Conservation (phyloP, 345 rosid species). For the Linum lewisii region DNA sequence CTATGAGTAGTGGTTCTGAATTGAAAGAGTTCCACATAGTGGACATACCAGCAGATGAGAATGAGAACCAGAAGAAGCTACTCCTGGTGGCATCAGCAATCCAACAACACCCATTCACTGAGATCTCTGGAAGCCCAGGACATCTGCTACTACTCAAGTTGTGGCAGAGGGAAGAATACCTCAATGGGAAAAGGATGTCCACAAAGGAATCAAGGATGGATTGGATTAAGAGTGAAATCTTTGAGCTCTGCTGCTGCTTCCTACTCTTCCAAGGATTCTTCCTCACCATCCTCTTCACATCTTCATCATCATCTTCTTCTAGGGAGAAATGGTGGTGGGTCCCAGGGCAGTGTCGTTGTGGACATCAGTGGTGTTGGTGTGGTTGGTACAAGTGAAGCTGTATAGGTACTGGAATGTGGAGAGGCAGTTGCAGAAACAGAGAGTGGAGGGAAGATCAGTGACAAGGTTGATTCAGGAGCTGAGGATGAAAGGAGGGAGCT, state of each 20-base stretch:
- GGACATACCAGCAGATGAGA: constrained; percentile 73
- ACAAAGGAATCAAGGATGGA: constrained; percentile 59
- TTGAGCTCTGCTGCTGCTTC: constrained; percentile 71
- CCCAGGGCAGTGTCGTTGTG: constrained; percentile 46
- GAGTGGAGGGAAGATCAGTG: constrained; percentile 52
- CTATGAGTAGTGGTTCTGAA: constrained; percentile 10
- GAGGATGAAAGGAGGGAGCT: no score
- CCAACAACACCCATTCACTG: constrained; percentile 80
- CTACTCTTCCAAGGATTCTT: constrained; percentile 58
- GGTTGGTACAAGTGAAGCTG: constrained; percentile 60
- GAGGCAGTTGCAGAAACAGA: constrained; percentile 63
- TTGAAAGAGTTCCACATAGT: constrained; percentile 58
- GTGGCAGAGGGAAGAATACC: constrained; percentile 86
- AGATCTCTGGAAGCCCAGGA: constrained; percentile 87
- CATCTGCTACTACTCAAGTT: constrained; percentile 81
- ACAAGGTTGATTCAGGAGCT: no score
- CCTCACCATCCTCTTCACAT: constrained; percentile 50
- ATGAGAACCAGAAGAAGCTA: constrained; percentile 49
- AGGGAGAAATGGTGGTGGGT: constrained; percentile 51
- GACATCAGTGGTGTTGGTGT: no score
- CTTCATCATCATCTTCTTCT: constrained; percentile 36
- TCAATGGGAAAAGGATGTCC: constrained; percentile 36
- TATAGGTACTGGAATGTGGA: constrained; percentile 61
- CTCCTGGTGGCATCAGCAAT: constrained; percentile 36
- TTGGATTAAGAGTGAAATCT: no score